Percentiles rank a stretch among this genome's conserved stretches.
phyloP scores from a whole-genome alignment of 805 yeast genomes.

The Scheffersomyces lignosus region DNA sequence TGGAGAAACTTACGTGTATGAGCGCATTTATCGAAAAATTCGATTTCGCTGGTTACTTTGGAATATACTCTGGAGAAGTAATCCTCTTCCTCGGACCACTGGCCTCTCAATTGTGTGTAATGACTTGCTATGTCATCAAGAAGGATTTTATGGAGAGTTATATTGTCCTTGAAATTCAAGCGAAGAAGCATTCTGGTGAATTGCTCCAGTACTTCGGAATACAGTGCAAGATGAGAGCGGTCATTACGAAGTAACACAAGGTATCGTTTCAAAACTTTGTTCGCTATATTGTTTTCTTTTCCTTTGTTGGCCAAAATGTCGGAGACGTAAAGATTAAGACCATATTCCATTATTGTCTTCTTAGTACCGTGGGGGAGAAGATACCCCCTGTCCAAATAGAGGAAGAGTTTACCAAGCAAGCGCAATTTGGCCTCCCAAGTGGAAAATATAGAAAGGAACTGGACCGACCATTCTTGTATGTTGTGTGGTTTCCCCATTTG shows the following conservation, averaged over 20 bases:
- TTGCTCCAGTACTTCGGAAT: constrained; percentile 5
- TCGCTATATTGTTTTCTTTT: neutral
- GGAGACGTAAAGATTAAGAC: constrained; percentile 20
- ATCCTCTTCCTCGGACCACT: constrained; percentile 14
- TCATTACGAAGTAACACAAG: neutral
- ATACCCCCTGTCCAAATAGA: constrained; percentile 37
- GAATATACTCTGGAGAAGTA: constrained; percentile 11
- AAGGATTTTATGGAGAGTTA: constrained; percentile 12
- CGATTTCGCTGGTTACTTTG: constrained; percentile 9
- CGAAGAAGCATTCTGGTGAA: constrained; percentile 19
- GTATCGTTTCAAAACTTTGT: neutral
- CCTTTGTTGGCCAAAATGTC: constrained; percentile 8
- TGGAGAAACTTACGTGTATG: constrained; percentile 14
- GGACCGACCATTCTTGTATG: neutral
- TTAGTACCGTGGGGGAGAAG: constrained; percentile 32
- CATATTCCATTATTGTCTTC: constrained; percentile 24
- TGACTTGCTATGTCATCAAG: constrained; percentile 11
- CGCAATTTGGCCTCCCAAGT: constrained; percentile 26
- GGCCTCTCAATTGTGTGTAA: constrained; percentile 13
- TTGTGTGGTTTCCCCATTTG: too few relatives aligned
- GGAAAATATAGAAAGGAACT: constrained; percentile 15
- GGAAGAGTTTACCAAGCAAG: constrained; percentile 28
- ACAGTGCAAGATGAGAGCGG: neutral
- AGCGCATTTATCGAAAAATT: constrained; percentile 10
- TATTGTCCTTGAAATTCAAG: constrained; percentile 16